Conservation (phyloP, 1,139 yeast genomes). For the Yamadazyma membranifaciens region DNA sequence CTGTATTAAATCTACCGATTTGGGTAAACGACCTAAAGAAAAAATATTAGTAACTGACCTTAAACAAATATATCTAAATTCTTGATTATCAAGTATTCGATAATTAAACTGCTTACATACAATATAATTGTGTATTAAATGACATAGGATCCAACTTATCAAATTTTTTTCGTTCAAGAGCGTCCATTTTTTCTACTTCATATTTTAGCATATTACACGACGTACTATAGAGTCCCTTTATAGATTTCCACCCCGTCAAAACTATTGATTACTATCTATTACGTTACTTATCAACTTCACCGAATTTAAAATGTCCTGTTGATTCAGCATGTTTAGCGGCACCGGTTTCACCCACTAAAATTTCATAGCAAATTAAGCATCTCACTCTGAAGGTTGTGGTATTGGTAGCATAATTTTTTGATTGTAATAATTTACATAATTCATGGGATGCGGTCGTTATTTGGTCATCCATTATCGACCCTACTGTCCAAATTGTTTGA, state of each 20-base stretch:
- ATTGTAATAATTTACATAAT: conserved; percentile 47
- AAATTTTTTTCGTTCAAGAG: conserved; percentile 8
- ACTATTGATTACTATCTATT: not conserved
- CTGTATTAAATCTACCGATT: conserved; percentile 55
- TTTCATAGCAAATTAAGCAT: conserved; percentile 56
- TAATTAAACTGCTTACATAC: conserved; percentile 28
- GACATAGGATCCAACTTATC: conserved; percentile 30
- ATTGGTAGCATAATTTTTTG: conserved; percentile 63
- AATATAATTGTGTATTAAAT: conserved; percentile 39
- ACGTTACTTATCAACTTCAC: conserved; percentile 38
- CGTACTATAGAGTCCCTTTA: not conserved
- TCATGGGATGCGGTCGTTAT: conserved; percentile 37
- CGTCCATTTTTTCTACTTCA: conserved; percentile 6
- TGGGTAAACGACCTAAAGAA: conserved; percentile 57
- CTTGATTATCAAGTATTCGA: not conserved
- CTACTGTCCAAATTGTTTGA: conserved; percentile 35
- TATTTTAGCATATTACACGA: not conserved
- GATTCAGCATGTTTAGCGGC: conserved; percentile 65
- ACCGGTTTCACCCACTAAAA: conserved; percentile 63
- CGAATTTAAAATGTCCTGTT: conserved; percentile 65
- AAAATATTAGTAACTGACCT: not conserved
- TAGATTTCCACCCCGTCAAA: no score
- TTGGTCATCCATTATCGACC: conserved; percentile 20
- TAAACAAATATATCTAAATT: not conserved
- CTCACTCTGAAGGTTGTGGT: conserved; percentile 58